Conservation (phyloP, 1,139 yeast species). For the Wickerhamiella infanticola region DNA sequence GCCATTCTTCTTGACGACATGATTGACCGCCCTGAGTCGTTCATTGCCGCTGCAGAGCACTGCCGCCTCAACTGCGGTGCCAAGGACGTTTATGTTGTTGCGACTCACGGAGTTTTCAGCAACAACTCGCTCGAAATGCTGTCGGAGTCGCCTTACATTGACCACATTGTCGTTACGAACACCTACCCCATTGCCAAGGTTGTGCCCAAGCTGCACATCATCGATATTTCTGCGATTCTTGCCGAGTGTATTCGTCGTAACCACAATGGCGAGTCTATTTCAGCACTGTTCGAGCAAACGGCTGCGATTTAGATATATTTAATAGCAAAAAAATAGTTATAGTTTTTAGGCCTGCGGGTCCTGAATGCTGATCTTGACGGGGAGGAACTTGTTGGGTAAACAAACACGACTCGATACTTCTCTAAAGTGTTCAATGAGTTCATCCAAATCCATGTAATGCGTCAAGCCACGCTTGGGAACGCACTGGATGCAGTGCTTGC, state of each 20-base stretch:
- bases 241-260: constrained; percentile 98
- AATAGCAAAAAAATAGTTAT: not conserved
- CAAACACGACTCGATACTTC: constrained; percentile 76
- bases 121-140: constrained; percentile 72
- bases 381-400: constrained; percentile 49
- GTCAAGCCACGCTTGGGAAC: constrained; percentile 84
- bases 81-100: constrained; percentile 72
- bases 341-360: not conserved
- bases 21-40: constrained; percentile 89
- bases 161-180: constrained; percentile 83
- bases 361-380: constrained; percentile 20
- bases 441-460: constrained; percentile 82
- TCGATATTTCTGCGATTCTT: constrained; percentile 86
- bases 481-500: constrained; percentile 91
- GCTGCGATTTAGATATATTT: constrained; percentile 33
- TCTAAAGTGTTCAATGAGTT: constrained; percentile 68
- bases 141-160: constrained; percentile 66
- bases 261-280: constrained; percentile 92
- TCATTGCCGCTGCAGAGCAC: constrained; percentile 96
- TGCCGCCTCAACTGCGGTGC: constrained; percentile 92
- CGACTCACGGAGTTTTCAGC: constrained; percentile 90
- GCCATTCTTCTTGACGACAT: constrained; percentile 93
- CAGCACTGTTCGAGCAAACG: constrained; percentile 78
- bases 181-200: constrained; percentile 58
- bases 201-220: constrained; percentile 54